These are phyloP conservation scores for Haematococcus lacustris DNA, from an alignment of 139 green algal genomes.

Conservation along the genomic window DNA sequence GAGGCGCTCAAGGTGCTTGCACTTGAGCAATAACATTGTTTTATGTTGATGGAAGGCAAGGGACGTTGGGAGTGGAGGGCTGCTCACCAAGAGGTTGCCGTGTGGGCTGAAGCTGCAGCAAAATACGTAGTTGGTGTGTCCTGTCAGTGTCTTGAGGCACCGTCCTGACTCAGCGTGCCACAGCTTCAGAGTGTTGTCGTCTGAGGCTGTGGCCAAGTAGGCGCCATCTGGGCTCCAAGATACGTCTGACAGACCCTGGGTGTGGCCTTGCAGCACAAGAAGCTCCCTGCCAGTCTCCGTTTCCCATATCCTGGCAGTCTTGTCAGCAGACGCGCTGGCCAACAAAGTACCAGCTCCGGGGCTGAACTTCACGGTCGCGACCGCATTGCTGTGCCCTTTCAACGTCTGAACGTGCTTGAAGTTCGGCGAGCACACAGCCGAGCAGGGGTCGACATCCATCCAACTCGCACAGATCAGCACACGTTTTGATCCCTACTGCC, in stretches of 20 bases:
- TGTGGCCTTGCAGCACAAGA: conserved; percentile 45
- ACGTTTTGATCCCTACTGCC: too few relatives aligned
- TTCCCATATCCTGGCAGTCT: conserved; percentile 63
- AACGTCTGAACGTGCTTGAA: neutral
- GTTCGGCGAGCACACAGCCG: neutral
- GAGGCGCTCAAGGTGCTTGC: too few relatives aligned
- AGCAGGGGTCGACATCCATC: too few relatives aligned
- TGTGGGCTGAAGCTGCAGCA: conserved; percentile 72
- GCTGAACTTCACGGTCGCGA: conserved; percentile 25
- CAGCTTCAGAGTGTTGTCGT: conserved; percentile 57
- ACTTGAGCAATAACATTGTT: too few relatives aligned
- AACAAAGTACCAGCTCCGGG: conserved; percentile 22
- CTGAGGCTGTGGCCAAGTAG: conserved; percentile 54
- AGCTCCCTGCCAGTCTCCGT: conserved; percentile 27
- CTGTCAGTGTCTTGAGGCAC: conserved; percentile 47
- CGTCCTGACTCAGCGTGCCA: conserved; percentile 49
- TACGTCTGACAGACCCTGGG: conserved; percentile 57
- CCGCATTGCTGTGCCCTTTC: conserved; percentile 12
- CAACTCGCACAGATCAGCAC: too few relatives aligned
- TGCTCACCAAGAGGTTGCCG: conserved; percentile 65
- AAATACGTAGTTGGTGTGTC: conserved; percentile 84
- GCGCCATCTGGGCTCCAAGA: conserved; percentile 55
- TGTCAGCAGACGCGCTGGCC: conserved; percentile 65
- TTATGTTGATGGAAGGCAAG: neutral
- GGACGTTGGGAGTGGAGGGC: neutral